phyloP scores from a whole-genome alignment of 2,329 filamentous ascomycete genomes.

The Colletotrichum noveboracense region DNA sequence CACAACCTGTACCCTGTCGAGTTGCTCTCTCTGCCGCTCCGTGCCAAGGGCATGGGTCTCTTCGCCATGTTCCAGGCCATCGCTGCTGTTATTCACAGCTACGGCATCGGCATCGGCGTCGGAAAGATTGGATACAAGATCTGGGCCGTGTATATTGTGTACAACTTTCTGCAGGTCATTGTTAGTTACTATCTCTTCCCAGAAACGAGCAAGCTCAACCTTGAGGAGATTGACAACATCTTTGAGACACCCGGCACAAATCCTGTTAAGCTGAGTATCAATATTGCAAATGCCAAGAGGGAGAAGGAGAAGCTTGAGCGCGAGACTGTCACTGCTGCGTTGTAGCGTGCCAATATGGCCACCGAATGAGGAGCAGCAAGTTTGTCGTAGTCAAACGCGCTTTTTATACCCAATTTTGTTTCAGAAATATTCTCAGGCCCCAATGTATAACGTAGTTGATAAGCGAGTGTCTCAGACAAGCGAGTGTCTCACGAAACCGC shows the following conservation, averaged over 20 bases:
- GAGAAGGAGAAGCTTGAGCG: conserved; percentile 8
- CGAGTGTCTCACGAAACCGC: too few species aligned
- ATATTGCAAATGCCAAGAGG: conserved; percentile 20
- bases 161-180: conserved; percentile 52
- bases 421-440: rapidly evolving
- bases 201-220: conserved; percentile 51
- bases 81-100: conserved; percentile 46
- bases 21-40: conserved; percentile 45
- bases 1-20: conserved; percentile 52
- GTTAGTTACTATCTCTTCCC: conserved; percentile 56
- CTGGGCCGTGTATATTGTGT: conserved; percentile 55
- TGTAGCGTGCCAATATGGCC: not conserved
- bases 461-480: too few species aligned
- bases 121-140: conserved; percentile 53
- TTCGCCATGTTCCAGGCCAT: conserved; percentile 49
- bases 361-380: not conserved
- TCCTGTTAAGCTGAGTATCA: conserved; percentile 20
- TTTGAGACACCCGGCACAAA: conserved; percentile 37
- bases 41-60: conserved; percentile 50
- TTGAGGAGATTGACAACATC: conserved; percentile 64
- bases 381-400: not conserved
- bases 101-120: conserved; percentile 53
- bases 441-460: too few species aligned
- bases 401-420: not conserved
- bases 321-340: not conserved